Conservation (phyloP, 106 monocot genomes). For the Dendrobium nobile region DNA sequence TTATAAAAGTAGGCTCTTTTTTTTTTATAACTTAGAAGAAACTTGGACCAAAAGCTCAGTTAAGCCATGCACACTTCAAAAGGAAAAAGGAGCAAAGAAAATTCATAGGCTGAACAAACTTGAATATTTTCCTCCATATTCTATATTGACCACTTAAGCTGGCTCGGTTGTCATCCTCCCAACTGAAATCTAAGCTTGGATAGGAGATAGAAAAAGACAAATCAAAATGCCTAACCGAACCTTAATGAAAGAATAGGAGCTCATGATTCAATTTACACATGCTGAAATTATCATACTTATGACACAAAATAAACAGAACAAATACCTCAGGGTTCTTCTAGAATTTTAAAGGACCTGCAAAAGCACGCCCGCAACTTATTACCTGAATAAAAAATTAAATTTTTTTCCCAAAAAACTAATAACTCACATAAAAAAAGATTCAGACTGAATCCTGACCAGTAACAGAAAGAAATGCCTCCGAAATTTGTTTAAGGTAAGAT, state of each 20-base stretch:
- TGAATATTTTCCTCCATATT: neutral
- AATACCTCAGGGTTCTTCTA: neutral
- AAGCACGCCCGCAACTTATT: too few species aligned
- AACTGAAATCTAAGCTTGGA: neutral
- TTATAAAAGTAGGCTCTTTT: neutral
- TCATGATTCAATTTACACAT: neutral
- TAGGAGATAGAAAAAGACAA: too few species aligned
- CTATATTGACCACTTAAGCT: neutral
- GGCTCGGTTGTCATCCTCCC: neutral
- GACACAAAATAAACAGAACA: neutral
- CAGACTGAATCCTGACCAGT: neutral
- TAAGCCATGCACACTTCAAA: neutral
- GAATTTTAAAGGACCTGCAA: too few species aligned
- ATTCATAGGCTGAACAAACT: neutral
- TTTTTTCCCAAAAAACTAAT: neutral
- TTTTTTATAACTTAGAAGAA: neutral
- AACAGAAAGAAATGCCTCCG: neutral
- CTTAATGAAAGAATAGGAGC: neutral
- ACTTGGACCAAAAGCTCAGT: neutral
- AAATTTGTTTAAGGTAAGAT: neutral
- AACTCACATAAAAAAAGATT: neutral
- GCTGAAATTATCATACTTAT: neutral
- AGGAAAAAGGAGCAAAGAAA: neutral
- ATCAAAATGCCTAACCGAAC: too few species aligned
- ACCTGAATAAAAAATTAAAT: too few species aligned